Evolutionary conservation across 768 basidiomycete species (phyloP), one percentile per base, ranked within the genome.

Genomic region (Hericium rajendrae): DNA sequence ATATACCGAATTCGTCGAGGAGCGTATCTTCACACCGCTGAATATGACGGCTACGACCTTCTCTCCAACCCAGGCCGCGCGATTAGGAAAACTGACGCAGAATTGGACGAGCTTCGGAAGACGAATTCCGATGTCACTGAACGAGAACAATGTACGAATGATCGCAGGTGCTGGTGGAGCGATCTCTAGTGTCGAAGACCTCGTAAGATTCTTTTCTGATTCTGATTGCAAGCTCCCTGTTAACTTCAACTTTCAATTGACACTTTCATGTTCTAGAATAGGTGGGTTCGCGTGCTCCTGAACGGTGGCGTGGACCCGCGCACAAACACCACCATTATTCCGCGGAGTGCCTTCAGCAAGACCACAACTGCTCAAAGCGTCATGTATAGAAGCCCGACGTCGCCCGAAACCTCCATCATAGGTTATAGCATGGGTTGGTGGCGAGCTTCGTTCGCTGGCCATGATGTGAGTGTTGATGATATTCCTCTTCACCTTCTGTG

Each of bases 401-500:
- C 9, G 32, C 32, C 32, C 1, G 9, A 32, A 32, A 18, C 60
- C 0, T 74, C 76, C 0, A 60, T 74, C 41, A 16, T 46, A 2
- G 73, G 68, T 5, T 79, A 78, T 60, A 75, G 73, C 3, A 60
- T 75, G 63, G 78, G 78, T 3, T 78, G 77, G 76, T 38, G n/a
- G 41, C 67, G 72, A 6, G 51, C 16, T 6, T 71, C 76, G 1
- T 75, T 73, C 54, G 66, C 64, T 1, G 77, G 73, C 0, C 73
- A 76, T 55, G 72, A 77, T 32, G 76, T 32, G 32, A 76, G 59
- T 43, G 67, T 38, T 12, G 28, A 32, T 32, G 32, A 32, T 2
- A 32, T 32, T 32, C 9, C 32, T 8, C 32, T 32, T 32, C 32
- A 10, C 32, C 32, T 32, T 32, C 32, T 32, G 8, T 6, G 32